These are phyloP conservation scores for Leccinum griseonigrum DNA, from an alignment of 1,284 basidiomycete species.

Conservation along the genomic window DNA sequence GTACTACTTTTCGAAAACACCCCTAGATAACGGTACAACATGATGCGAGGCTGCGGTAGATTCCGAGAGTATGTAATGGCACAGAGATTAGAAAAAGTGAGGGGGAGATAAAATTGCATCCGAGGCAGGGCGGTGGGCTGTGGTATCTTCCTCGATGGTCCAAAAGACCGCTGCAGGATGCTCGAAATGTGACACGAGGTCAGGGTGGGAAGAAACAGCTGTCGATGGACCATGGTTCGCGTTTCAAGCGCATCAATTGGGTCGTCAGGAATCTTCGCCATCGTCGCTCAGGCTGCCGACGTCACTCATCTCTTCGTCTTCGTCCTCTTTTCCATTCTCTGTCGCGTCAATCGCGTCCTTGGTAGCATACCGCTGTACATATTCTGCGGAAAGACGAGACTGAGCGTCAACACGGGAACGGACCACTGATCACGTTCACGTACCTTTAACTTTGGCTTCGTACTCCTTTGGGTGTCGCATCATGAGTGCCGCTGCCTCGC, in stretches of 20 bases:
- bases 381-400: slow-evolving; percentile 54
- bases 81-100: slow-evolving; percentile 19
- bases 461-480: slow-evolving; percentile 98
- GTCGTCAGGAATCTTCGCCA: slow-evolving; percentile 28
- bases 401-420: slow-evolving; percentile 2
- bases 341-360: slow-evolving; percentile 76
- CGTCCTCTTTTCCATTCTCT: slow-evolving; percentile 59
- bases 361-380: slow-evolving; percentile 82
- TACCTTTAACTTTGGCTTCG: slow-evolving; percentile 88
- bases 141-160: slow-evolving; percentile 27
- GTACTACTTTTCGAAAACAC: slow-evolving; percentile 14
- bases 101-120: slow-evolving; percentile 17
- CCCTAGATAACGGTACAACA: slow-evolving; percentile 35
- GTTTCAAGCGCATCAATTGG: slow-evolving; percentile 9
- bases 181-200: slow-evolving; percentile 12
- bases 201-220: slow-evolving; percentile 4
- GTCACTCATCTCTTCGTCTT: slow-evolving; percentile 91
- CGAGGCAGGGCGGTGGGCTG: slow-evolving; percentile 17
- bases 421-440: slow-evolving; percentile 17
- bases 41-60: slow-evolving; percentile 18
- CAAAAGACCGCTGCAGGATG: slow-evolving; percentile 12
- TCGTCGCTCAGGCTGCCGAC: slow-evolving; percentile 85
- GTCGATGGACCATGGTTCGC: slow-evolving; percentile 5
- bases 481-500: slow-evolving; percentile 93
- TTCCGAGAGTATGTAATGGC: slow-evolving; percentile 23